Evolutionary conservation across 805 yeast species (phyloP).

Genomic region (Jamesozyma lodderae): DNA sequence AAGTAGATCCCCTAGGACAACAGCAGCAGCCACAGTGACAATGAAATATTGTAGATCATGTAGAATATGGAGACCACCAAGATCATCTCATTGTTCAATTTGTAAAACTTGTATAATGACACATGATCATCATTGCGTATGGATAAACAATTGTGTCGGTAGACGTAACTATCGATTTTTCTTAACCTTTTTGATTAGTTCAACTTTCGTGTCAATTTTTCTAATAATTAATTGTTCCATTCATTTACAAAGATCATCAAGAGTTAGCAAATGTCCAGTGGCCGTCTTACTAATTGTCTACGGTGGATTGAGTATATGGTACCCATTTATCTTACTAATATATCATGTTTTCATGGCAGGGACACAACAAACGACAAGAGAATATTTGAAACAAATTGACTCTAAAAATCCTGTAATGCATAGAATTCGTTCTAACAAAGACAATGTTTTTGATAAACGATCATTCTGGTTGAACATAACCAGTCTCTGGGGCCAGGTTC

Average conservation of each 20-base stretch:
- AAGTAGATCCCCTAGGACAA: neutral
- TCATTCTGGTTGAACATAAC: constrained; percentile 27
- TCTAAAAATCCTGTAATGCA: constrained; percentile 28
- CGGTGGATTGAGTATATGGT: constrained; percentile 37
- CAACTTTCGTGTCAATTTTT: constrained; percentile 26
- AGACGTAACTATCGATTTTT: constrained; percentile 61
- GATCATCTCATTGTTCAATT: constrained; percentile 64
- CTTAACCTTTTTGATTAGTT: constrained; percentile 38
- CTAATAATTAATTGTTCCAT: constrained; percentile 18
- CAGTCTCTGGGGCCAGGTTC: constrained; percentile 29
- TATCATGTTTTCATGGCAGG: constrained; percentile 49
- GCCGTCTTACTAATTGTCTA: constrained; percentile 47
- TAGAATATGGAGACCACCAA: constrained; percentile 65
- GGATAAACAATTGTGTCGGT: constrained; percentile 73
- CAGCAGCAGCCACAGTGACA: constrained; percentile 16
- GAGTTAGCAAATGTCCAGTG: constrained; percentile 26
- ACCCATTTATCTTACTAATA: constrained; percentile 45
- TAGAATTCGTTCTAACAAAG: constrained; percentile 14
- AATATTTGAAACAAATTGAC: constrained; percentile 45
- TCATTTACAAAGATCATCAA: constrained; percentile 13
- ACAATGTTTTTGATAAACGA: constrained; percentile 33
- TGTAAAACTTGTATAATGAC: constrained; percentile 56
- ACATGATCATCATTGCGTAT: constrained; percentile 64
- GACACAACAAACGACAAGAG: constrained; percentile 63
- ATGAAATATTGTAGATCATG: constrained; percentile 60